phyloP scores from a whole-genome alignment of 2,329 filamentous ascomycete species.

The Exophiala sp. region DNA sequence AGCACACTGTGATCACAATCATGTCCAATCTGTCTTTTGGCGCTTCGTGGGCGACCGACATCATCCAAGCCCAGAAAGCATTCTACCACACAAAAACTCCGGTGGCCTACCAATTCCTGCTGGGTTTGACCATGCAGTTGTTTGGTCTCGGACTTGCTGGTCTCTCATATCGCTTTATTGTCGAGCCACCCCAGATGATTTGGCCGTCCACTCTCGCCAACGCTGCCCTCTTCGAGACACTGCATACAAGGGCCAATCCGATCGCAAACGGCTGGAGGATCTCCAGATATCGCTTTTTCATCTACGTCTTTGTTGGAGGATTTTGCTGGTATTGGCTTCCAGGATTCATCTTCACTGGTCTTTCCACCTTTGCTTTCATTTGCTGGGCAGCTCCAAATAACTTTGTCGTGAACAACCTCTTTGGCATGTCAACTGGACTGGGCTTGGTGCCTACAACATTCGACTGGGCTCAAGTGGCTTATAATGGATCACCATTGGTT shows the following conservation, averaged over 20 bases:
- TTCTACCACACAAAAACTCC: constrained; percentile 80
- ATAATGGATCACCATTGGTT: constrained; percentile 77
- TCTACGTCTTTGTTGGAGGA: constrained; percentile 64
- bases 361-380: constrained; percentile 83
- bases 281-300: constrained; percentile 79
- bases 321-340: constrained; percentile 83
- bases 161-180: constrained; percentile 73
- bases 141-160: constrained; percentile 83
- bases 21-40: constrained; percentile 87
- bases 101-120: constrained; percentile 74
- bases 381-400: constrained; percentile 86
- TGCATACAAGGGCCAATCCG: constrained; percentile 80
- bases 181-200: constrained; percentile 82
- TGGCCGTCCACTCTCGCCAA: constrained; percentile 87
- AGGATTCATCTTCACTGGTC: constrained; percentile 73
- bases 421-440: constrained; percentile 80
- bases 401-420: constrained; percentile 77
- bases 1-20: constrained; percentile 83
- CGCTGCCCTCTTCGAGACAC: constrained; percentile 79
- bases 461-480: constrained; percentile 84
- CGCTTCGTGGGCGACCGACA: constrained; percentile 82
- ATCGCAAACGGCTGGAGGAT: constrained; percentile 77
- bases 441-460: constrained; percentile 82
- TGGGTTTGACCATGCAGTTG: constrained; percentile 81
- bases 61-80: constrained; percentile 80